Conservation (phyloP, 2,329 filamentous ascomycete species). For the Aureobasidium subglaciale region DNA sequence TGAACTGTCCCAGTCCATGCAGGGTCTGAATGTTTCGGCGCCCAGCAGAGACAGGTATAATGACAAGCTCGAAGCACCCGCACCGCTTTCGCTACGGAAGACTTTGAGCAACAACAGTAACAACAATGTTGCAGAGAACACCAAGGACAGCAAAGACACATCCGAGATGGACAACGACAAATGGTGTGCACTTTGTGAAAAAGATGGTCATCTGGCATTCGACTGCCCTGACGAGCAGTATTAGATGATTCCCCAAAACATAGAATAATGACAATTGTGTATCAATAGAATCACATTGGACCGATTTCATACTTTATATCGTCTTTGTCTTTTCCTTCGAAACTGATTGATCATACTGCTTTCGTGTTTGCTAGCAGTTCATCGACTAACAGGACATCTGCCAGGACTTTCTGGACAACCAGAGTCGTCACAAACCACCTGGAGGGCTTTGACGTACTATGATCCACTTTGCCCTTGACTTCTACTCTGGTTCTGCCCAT, state of each 20-base stretch:
- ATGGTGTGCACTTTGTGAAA: conserved; percentile 96
- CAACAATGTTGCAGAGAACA: neutral
- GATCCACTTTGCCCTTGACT: too few species aligned
- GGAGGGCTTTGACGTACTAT: too few species aligned
- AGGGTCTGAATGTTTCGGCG: neutral
- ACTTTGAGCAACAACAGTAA: conserved; percentile 7
- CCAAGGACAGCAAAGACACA: neutral
- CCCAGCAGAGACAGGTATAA: neutral
- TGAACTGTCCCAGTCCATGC: neutral
- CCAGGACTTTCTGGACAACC: too few species aligned
- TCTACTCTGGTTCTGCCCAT: too few species aligned
- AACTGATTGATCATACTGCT: too few species aligned
- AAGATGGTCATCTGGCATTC: conserved; percentile 83
- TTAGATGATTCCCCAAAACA: conserved; percentile 4
- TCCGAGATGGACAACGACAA: conserved; percentile 61
- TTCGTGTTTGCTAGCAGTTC: too few species aligned
- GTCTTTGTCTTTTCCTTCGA: too few species aligned
- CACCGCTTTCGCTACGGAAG: conserved; percentile 11
- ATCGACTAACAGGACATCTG: too few species aligned
- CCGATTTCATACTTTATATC: too few species aligned
- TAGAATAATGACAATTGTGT: neutral
- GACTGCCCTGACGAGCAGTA: conserved; percentile 35
- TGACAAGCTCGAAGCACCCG: conserved; percentile 20
- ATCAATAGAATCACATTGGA: neutral
- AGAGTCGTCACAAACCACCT: too few species aligned